Evolutionary conservation across 1,139 yeast species (phyloP), one percentile per base, ranked within the genome.

Genomic region (Starmera stellimalicola): DNA sequence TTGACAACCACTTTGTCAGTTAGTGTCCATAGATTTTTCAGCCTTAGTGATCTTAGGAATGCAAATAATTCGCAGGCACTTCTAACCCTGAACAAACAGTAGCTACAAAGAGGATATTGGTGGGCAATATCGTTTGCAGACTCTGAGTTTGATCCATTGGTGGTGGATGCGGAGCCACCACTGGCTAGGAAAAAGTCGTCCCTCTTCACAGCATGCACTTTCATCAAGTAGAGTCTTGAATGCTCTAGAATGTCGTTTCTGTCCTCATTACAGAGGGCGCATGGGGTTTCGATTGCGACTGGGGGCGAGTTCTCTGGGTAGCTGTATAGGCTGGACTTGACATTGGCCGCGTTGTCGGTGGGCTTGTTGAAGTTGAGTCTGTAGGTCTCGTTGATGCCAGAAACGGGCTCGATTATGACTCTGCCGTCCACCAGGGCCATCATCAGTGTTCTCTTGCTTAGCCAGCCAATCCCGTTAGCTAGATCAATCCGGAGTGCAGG

Each of bases 331-430:
- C 51, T 56, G 0, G 58, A 40, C n/a, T 48, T 50, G 8, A 48
- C 48, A 10, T 43, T 45, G 1, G 40, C 23, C 3, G 37, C 44
- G 1, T 34, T 27, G 1, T 31, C 20, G 30, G 37, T 39, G 32
- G 39, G 28, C 31, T 28, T 36, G 33, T 42, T 48, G 29, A 37
- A 38, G 27, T 46, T 45, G 26, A 42, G 38, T 31, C 60, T 51
- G 33, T 76, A 75, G 0, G 71, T 70, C 52, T 85, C 95, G 48
- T 84, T 85, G 25, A 81, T 70, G 0, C 91, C 94, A 36, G 87
- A 77, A 11, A 88, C 70, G 1, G 98, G 97, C 55, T 87, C 95
- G 27, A 91, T 77, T 11, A 77, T 68, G 7, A 84, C 87, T 31
- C 80, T 69, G 6, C 94, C 94, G 34, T 87, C 95, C 27, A 81